A percentile compares a stretch with the other conserved stretches of the same genome.
Evolutionary conservation across 139 green algal genomes (phyloP).

Genomic region (Chlorella ohadii): DNA sequence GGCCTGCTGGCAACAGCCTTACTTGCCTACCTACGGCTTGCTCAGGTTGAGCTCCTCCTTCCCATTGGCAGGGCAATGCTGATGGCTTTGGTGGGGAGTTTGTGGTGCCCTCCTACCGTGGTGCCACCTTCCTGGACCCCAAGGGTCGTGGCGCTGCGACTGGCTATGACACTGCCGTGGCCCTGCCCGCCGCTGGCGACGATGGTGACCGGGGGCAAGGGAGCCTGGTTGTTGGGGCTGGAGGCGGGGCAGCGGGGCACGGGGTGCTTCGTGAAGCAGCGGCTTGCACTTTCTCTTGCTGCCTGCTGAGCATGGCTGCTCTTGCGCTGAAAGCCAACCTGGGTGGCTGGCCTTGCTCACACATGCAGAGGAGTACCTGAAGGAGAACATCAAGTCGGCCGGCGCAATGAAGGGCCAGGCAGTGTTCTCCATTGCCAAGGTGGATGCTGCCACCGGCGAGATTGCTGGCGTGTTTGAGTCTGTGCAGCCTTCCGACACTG

Average conservation of each 20-base stretch:
- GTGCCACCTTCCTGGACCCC: slow-evolving; percentile 99
- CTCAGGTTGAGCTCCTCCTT: too few relatives aligned
- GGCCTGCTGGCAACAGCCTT: too few relatives aligned
- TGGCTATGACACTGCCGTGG: slow-evolving; percentile 97
- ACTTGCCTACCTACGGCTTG: too few relatives aligned
- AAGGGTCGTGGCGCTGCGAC: slow-evolving; percentile 97
- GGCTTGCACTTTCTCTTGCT: too few relatives aligned
- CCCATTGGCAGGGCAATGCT: slow-evolving; percentile 33
- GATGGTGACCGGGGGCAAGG: not conserved
- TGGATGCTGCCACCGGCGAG: slow-evolving; percentile 91
- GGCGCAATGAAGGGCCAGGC: slow-evolving; percentile 86
- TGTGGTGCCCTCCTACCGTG: slow-evolving; percentile 97
- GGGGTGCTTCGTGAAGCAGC: too few relatives aligned
- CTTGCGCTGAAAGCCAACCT: not conserved
- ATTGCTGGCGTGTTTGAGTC: slow-evolving; percentile 98
- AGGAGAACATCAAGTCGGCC: slow-evolving; percentile 97
- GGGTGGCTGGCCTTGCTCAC: not conserved
- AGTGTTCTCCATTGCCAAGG: slow-evolving; percentile 96
- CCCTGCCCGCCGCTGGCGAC: slow-evolving; percentile 82
- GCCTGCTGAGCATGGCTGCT: not conserved
- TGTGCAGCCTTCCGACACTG: slow-evolving; percentile 99
- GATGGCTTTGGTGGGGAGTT: slow-evolving; percentile 97
- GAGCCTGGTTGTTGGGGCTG: too few relatives aligned
- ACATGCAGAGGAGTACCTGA: slow-evolving; percentile 82
- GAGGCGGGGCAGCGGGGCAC: too few relatives aligned